These are phyloP conservation scores for Stereum hirsutum DNA, from an alignment of 1,284 basidiomycete genomes.

Conservation along the genomic window DNA sequence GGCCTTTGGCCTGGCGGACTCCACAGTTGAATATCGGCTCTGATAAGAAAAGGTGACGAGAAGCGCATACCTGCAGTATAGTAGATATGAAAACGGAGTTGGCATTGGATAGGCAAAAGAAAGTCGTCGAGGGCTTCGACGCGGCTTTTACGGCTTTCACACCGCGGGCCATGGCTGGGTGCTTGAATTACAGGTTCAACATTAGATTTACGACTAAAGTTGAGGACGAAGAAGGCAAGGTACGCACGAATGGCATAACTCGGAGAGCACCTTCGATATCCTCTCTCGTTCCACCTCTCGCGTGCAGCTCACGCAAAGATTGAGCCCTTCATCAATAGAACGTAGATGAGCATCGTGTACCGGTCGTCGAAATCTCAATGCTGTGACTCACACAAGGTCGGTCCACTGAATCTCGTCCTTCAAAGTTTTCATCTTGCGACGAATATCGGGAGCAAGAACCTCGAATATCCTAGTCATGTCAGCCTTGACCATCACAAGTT, in stretches of 20 bases:
- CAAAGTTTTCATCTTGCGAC: conserved; percentile 74
- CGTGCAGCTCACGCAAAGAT: conserved; percentile 64
- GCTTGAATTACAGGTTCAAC: conserved; percentile 40
- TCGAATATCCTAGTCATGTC: too few species aligned
- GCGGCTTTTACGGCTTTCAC: conserved; percentile 68
- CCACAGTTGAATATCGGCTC: neutral
- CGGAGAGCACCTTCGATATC: conserved; percentile 75
- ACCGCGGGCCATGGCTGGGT: conserved; percentile 93
- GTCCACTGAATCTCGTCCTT: conserved; percentile 80
- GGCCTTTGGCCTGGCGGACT: conserved; percentile 53
- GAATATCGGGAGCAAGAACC: conserved; percentile 78
- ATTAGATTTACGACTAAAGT: neutral
- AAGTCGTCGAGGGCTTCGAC: conserved; percentile 57
- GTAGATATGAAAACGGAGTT: conserved; percentile 91
- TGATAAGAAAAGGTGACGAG: neutral
- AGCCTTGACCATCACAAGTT: too few species aligned
- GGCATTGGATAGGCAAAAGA: conserved; percentile 91
- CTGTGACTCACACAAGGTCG: conserved; percentile 74
- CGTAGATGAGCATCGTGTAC: conserved; percentile 1
- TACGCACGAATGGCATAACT: conserved; percentile 80
- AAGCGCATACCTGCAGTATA: conserved; percentile 63
- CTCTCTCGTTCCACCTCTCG: conserved; percentile 55
- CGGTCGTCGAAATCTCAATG: conserved; percentile 1
- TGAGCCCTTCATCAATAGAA: conserved; percentile 65
- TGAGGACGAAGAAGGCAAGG: conserved; percentile 1